Base-by-base conservation (phyloP, 306 rosid genomes). In the Gillenia trifoliata region DNA sequence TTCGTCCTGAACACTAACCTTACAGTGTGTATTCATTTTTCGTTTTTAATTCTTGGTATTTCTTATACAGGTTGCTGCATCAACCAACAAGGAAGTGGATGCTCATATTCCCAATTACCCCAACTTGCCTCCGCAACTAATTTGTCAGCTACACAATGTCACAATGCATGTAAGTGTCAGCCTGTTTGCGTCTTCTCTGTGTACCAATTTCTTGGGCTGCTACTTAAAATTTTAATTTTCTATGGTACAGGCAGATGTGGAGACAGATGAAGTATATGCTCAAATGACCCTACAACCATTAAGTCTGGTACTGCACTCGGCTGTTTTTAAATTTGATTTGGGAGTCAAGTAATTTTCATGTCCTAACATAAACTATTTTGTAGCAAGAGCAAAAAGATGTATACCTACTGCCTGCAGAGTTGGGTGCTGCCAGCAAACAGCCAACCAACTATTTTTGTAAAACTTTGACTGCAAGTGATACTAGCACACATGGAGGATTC, bases 221-320 rank as follows among this genome's bases (percentile, higher is more conserved):
- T 60, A 16, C 47, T 72, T 72, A 23, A 83, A 77, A 65, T 45
- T 69, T 60, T 23, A 61, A 66, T 64, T 64, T 59, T 79, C 70
- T 76, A 25, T 79, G 59, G 77, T 79, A 75, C 86, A 87, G 95
- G 95, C 95, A 49, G 92, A 89, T 79, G 79, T 82, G 45, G 95
- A 89, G 77, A 87, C 92, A 3, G 95, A 89, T 82, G 95, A 87
- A 77, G 90, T 89, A 38, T 89, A 87, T 82, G 92, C 95, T 70
- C 95, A 89, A 75, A 89, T 89, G 92, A 89, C 92, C 74, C 75
- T 89, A 61, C 95, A 89, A 77, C 95, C 95, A 47, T 78, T 86
- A 74, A 89, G 87, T 81, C 93, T 72, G 78, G 93, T 89, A 85
- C 60, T 52, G 72, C 23, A 55, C 71, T 77, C 41, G 36, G 36